Evolutionary conservation across 768 basidiomycete genomes (phyloP).

Genomic region (Gloeophyllum trabeum): DNA sequence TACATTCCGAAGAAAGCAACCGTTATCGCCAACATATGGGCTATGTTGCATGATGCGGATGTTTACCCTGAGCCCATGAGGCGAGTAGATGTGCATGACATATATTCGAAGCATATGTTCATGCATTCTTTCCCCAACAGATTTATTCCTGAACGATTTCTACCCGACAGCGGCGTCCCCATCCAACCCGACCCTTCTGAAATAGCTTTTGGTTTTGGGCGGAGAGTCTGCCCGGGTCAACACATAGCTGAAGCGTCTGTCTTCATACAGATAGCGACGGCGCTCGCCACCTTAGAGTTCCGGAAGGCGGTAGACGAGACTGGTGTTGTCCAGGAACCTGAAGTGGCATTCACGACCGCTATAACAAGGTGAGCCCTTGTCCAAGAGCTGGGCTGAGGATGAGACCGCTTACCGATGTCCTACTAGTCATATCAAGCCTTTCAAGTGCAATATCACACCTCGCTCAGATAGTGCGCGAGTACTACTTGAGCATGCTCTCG

Average conservation of each 20-base stretch:
- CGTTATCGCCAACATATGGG: not conserved
- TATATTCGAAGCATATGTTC: not conserved
- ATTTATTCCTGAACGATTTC: not conserved
- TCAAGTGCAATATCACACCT: slow-evolving; percentile 38
- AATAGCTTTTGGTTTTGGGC: not conserved
- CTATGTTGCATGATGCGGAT: not conserved
- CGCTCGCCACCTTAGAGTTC: slow-evolving; percentile 1
- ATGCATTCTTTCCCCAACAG: too few relatives aligned
- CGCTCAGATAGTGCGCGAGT: too few relatives aligned
- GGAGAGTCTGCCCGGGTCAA: not conserved
- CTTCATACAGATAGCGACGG: not conserved
- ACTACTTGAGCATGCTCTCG: too few relatives aligned
- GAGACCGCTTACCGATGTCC: too few relatives aligned
- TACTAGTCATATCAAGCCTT: too few relatives aligned
- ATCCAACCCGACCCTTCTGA: not conserved
- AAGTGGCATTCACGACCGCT: not conserved
- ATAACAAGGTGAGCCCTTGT: not conserved
- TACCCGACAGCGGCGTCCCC: not conserved
- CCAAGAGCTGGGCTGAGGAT: too few relatives aligned
- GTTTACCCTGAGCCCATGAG: not conserved
- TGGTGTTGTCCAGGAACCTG: not conserved
- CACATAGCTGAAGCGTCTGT: not conserved
- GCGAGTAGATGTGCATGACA: too few relatives aligned
- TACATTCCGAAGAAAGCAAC: not conserved
- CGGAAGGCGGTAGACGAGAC: not conserved